Conservation (phyloP, 108 stramenopile species). For the Skeletonema costatum region DNA sequence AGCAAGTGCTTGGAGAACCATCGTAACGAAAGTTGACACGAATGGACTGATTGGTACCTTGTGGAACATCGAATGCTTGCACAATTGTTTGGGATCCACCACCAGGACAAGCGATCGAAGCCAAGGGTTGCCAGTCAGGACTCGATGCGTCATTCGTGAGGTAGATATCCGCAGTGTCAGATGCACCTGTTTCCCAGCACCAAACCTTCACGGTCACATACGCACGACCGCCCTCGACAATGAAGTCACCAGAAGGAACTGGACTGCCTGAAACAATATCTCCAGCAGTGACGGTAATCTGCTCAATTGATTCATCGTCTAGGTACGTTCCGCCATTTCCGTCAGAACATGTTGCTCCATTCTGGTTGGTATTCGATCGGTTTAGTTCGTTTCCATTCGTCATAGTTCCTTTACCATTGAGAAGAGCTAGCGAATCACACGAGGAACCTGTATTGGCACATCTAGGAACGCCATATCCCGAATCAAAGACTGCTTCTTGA, state of each 20-base stretch:
- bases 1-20: not conserved
- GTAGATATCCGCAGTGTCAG: conserved; percentile 20
- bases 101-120: not conserved
- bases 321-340: conserved; percentile 21
- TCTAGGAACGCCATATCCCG: conserved; percentile 12
- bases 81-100: not conserved
- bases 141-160: conserved; percentile 6
- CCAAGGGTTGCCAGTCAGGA: not conserved
- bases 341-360: not conserved
- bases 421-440: conserved; percentile 1
- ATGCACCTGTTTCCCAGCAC: not conserved
- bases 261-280: not conserved
- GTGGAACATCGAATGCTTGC: conserved; percentile 1
- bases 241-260: not conserved
- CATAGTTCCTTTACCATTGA: conserved; percentile 18
- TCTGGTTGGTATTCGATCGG: conserved; percentile 11
- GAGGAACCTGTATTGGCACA: conserved; percentile 1
- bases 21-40: conserved; percentile 19
- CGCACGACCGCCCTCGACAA: conserved; percentile 9
- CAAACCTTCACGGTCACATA: conserved; percentile 8
- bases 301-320: conserved; percentile 21
- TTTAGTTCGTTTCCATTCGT: conserved; percentile 3
- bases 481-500: conserved; percentile 13
- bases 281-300: conserved; percentile 12
- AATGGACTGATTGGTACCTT: conserved; percentile 3